Evolutionary conservation across 2,329 filamentous ascomycete species (phyloP).

Genomic region (Xylariaceae sp.): DNA sequence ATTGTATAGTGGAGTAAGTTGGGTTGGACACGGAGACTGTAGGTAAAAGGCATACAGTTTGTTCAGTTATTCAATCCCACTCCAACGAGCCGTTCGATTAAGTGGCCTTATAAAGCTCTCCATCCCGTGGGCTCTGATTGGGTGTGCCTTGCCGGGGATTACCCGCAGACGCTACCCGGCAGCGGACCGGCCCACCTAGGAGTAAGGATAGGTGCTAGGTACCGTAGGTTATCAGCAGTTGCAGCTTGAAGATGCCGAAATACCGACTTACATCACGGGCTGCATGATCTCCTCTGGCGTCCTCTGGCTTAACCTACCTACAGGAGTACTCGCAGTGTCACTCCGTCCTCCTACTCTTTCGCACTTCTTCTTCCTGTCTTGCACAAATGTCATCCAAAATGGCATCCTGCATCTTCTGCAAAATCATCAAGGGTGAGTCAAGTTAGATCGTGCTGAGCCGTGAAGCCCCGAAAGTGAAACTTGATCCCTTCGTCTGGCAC

Average conservation of each 20-base stretch:
- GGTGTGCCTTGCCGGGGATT: not conserved
- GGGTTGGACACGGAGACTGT: conserved; percentile 18
- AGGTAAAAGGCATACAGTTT: conserved; percentile 11
- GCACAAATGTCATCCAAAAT: conserved; percentile 38
- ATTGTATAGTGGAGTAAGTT: conserved; percentile 23
- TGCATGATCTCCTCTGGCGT: conserved; percentile 8
- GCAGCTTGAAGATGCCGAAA: not conserved
- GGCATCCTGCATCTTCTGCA: conserved; percentile 91
- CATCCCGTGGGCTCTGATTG: not conserved
- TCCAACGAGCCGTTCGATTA: conserved; percentile 3
- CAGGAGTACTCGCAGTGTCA: not conserved
- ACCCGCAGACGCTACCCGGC: not conserved
- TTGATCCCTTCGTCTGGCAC: not conserved
- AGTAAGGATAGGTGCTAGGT: too few relatives aligned
- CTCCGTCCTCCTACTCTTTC: not conserved
- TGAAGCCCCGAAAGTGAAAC: not conserved
- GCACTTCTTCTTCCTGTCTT: conserved; percentile 6
- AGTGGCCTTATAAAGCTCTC: conserved; percentile 4
- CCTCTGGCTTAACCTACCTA: not conserved
- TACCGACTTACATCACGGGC: conserved; percentile 4
- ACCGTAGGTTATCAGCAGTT: too few relatives aligned
- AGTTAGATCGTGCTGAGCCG: too few relatives aligned
- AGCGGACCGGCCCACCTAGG: too few relatives aligned
- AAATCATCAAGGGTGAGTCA: conserved; percentile 80
- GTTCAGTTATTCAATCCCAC: conserved; percentile 7